Evolutionary conservation across 331 rosid genomes (phyloP).

Genomic region (Pyracantha coccinea): DNA sequence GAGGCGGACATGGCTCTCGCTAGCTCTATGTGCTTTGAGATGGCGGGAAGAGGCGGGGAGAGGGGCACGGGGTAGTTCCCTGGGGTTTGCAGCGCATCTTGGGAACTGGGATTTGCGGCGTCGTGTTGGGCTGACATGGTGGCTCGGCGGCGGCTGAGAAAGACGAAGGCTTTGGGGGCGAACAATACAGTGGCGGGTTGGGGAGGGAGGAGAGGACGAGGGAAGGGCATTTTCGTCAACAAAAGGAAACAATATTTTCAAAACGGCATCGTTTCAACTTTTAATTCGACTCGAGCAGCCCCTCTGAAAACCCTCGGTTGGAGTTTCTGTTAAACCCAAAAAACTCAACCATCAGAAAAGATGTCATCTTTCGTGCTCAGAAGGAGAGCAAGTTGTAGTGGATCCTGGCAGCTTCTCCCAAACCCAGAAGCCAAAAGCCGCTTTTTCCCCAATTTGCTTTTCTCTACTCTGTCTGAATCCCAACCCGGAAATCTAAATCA

Average conservation of each 20-base stretch:
- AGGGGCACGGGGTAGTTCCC: constrained; percentile 63
- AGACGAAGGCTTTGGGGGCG: constrained; percentile 11
- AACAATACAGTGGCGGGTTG: not conserved
- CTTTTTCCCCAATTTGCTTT: not conserved
- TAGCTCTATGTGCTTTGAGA: constrained; percentile 77
- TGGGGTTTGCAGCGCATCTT: constrained; percentile 10
- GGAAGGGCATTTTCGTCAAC: constrained; percentile 5
- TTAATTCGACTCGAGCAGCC: not conserved
- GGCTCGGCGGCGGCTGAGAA: constrained; percentile 8
- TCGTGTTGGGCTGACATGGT: constrained; percentile 35
- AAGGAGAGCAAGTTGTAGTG: not conserved
- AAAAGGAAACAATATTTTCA: not conserved
- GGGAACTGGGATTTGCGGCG: constrained; percentile 20
- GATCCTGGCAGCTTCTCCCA: not conserved
- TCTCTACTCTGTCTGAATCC: not conserved
- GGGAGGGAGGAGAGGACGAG: not conserved
- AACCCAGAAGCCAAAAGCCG: not conserved
- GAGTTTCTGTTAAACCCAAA: not conserved
- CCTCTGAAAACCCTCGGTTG: not conserved
- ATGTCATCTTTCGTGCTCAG: constrained; percentile 29
- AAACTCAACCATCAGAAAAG: not conserved
- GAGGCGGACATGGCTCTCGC: constrained; percentile 63
- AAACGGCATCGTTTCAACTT: not conserved
- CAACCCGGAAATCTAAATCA: not conserved
- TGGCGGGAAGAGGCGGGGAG: constrained; percentile 59